Evolutionary conservation across 805 yeast species (phyloP).

Genomic region (Saturnispora bothae): DNA sequence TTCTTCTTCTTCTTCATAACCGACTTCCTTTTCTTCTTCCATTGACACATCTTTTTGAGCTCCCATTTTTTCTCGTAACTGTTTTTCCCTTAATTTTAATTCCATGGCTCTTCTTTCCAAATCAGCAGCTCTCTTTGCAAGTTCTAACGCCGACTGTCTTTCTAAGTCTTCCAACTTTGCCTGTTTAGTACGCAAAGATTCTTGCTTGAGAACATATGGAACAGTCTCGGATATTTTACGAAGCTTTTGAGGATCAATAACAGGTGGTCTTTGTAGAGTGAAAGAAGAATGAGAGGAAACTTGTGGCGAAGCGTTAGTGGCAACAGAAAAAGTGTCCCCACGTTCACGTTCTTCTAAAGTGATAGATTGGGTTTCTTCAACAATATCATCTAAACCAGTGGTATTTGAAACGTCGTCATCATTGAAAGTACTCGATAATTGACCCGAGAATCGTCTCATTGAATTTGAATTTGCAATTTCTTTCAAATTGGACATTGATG

Average conservation of each 20-base stretch:
- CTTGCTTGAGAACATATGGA: constrained; percentile 75
- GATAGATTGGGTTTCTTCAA: not conserved
- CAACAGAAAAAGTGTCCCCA: not conserved
- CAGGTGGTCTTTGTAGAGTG: constrained; percentile 12
- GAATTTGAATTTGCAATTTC: constrained; percentile 32
- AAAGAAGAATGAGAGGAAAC: not conserved
- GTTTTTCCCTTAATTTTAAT: constrained; percentile 54
- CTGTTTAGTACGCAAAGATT: constrained; percentile 62
- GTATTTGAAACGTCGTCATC: constrained; percentile 10
- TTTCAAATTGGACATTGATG: constrained; percentile 56
- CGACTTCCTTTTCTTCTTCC: not conserved
- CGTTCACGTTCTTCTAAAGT: not conserved
- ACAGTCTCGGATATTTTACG: constrained; percentile 75
- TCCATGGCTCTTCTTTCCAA: constrained; percentile 67
- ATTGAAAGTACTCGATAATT: not conserved
- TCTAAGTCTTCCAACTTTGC: constrained; percentile 72
- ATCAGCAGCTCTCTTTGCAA: constrained; percentile 64
- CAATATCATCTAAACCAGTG: not conserved
- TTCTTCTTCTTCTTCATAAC: not conserved
- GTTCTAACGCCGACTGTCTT: constrained; percentile 63
- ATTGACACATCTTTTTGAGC: not conserved
- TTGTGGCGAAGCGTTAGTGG: not conserved
- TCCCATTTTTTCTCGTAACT: constrained; percentile 30
- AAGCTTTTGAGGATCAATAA: constrained; percentile 45
- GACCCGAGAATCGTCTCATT: constrained; percentile 16